Evolutionary conservation across 179 eudicot species (phyloP).

Genomic region (Camellia oleifera): DNA sequence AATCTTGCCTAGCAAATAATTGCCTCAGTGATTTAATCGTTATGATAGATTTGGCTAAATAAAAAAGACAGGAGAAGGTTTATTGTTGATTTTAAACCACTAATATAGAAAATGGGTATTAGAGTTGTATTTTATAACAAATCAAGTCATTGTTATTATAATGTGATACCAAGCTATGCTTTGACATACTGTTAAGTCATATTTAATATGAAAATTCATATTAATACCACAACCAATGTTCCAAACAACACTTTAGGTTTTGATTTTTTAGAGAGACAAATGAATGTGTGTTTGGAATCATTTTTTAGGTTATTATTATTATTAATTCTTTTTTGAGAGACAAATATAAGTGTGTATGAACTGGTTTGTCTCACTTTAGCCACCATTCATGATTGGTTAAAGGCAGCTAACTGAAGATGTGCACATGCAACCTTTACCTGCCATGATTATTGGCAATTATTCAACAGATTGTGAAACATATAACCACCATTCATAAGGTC

Average conservation of each 20-base stretch:
- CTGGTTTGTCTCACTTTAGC: not conserved
- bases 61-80: too few species aligned
- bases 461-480: not conserved
- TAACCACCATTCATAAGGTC: not conserved
- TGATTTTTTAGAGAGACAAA: not conserved
- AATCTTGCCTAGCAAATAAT: not conserved
- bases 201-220: too few species aligned
- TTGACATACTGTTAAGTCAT: too few species aligned
- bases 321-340: not conserved
- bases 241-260: too few species aligned
- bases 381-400: slow-evolving; percentile 1
- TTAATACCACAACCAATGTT: too few species aligned
- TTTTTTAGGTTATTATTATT: slow-evolving; percentile 1
- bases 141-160: too few species aligned
- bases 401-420: not conserved
- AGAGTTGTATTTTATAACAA: too few species aligned
- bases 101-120: not conserved
- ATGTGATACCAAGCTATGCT: too few species aligned
- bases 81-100: not conserved
- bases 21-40: too few species aligned
- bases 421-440: slow-evolving; percentile 4
- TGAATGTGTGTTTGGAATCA: not conserved
- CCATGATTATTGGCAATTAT: not conserved
- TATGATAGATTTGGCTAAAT: too few species aligned
- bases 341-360: not conserved